Conservation (phyloP, 805 yeast species). For the Metschnikowia lochheadii region DNA sequence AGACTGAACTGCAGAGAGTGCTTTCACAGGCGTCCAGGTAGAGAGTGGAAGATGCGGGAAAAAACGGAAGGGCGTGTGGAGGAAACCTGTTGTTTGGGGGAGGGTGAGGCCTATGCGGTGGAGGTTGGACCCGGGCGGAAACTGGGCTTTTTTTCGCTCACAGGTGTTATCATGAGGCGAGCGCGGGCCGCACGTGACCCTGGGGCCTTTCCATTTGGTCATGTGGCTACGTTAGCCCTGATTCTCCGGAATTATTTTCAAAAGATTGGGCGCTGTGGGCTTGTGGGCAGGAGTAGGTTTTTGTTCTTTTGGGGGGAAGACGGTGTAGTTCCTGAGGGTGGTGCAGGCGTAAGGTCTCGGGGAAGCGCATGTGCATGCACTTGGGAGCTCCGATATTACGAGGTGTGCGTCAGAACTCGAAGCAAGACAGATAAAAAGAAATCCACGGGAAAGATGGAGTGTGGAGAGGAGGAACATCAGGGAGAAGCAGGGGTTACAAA, state of each 20-base stretch:
- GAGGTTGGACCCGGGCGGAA: conserved; percentile 1
- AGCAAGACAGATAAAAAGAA: no score
- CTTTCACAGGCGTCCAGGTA: neutral
- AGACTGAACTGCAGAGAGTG: no score
- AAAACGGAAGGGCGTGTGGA: neutral
- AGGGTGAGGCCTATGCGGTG: neutral
- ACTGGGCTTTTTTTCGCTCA: conserved; percentile 3
- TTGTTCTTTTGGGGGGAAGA: neutral
- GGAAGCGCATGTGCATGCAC: neutral
- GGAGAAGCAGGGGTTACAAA: no score
- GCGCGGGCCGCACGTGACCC: conserved; percentile 5
- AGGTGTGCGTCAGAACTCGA: neutral
- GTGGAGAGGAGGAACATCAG: no score
- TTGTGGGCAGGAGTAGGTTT: no score
- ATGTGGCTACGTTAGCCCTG: neutral
- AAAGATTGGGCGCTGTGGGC: no score
- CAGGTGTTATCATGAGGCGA: conserved; percentile 4
- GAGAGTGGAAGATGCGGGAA: neutral
- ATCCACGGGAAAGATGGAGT: no score
- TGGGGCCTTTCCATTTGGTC: neutral
- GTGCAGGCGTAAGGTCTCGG: neutral
- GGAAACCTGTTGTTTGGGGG: neutral
- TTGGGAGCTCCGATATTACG: neutral
- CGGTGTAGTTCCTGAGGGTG: neutral
- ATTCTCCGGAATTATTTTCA: no score